phyloP scores from a whole-genome alignment of 768 basidiomycete genomes.

The Leucogyrophana mollusca region DNA sequence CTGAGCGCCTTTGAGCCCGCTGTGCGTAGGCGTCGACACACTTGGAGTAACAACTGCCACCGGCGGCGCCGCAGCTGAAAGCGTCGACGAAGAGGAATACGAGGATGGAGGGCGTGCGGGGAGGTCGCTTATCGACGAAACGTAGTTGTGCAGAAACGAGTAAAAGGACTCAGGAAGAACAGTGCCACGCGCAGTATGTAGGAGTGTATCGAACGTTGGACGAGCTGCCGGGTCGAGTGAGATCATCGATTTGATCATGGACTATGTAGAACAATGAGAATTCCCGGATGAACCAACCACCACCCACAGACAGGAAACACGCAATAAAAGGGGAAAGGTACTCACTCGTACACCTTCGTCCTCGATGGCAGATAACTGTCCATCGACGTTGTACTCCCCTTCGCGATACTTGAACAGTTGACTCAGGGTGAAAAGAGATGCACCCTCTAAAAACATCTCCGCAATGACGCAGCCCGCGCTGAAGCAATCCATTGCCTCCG shows the following conservation, averaged over 20 bases:
- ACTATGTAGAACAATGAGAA: constrained; percentile 47
- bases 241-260: constrained; percentile 89
- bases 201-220: constrained; percentile 77
- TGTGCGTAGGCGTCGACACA: constrained; percentile 34
- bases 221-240: constrained; percentile 71
- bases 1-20: constrained; percentile 20
- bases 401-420: constrained; percentile 94
- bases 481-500: constrained; percentile 97
- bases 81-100: constrained; percentile 27
- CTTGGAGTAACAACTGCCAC: constrained; percentile 27
- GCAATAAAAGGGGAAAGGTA: constrained; percentile 14
- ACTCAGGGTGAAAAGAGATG: constrained; percentile 88
- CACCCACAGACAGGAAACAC: neutral
- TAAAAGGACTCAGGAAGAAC: constrained; percentile 95
- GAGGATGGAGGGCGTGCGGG: constrained; percentile 40
- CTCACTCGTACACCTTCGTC: constrained; percentile 81
- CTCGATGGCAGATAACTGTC: constrained; percentile 69
- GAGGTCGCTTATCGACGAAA: constrained; percentile 74
- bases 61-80: constrained; percentile 18
- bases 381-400: constrained; percentile 77
- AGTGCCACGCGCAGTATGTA: constrained; percentile 71
- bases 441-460: constrained; percentile 94
- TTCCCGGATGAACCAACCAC: neutral
- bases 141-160: constrained; percentile 90
- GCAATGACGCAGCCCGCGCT: constrained; percentile 93